Base-by-base conservation (phyloP, 2,329 filamentous ascomycete species). In the Atkinsonella texensis region DNA sequence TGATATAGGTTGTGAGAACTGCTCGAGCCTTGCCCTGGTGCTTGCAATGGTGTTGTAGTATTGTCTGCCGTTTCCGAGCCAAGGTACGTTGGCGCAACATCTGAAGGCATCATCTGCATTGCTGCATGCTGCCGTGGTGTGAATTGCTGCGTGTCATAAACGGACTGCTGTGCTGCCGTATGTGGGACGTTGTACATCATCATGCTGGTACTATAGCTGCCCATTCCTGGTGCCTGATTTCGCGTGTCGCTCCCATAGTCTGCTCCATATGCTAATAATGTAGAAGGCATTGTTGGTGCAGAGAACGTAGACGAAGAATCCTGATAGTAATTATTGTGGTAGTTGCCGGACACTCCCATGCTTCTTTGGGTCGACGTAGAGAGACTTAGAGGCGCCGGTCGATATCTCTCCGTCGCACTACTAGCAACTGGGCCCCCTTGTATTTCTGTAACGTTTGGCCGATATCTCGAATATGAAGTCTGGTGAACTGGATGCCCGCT, bases 111-210 rank as follows among this genome's bases (percentile, higher is more conserved):
- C 70, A 89, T 86, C 66, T 89, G 85, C 70, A 93, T 80, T 55
- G 79, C 80, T 75, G 85, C 81, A 70, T 84, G 79, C 64, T 89
- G 86, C 73, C 85, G 83, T 59, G 82, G 74, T 63, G 83, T 77
- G 72, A 89, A 94, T 64, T 84, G 84, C 65, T 83, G 80, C 63
- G 81, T 73, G 68, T 91, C 86, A 72, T 94, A 95, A 70, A 84
- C 74, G 72, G 80, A 67, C 70, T 72, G 74, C 69, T 80, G 79
- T 57, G 75, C 70, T 55, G 72, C 73, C 62, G 81, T 73, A 65
- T 83, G 82, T 63, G 77, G 73, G 62, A 90, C 84, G 70, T 83
- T 84, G 74, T 94, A 94, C 77, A 93, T 84, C 72, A 91, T 81
- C 56, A 80, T 79, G 51, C 79, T 71, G 50, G 82, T 69, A 61